phyloP scores from a whole-genome alignment of 768 basidiomycete genomes.

The Auriscalpium microsporum region DNA sequence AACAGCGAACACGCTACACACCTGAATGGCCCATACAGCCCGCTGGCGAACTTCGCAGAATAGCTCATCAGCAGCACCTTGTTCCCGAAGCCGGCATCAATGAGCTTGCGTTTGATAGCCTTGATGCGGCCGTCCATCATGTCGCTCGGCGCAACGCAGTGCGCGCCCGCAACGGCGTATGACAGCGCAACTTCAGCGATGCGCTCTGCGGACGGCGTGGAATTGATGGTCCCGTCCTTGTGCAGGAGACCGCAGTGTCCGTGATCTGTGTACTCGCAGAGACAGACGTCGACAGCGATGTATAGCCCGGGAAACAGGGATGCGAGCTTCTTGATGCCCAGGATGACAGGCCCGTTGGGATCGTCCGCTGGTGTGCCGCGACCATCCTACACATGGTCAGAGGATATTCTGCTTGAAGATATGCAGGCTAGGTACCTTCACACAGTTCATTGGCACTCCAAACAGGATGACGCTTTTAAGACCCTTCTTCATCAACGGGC shows the following conservation, averaged over 20 bases:
- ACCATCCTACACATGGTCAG: constrained; percentile 46
- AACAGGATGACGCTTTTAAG: constrained; percentile 90
- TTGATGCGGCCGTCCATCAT: constrained; percentile 99
- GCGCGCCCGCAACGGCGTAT: constrained; percentile 93
- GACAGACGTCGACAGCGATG: constrained; percentile 91
- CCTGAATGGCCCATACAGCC: constrained; percentile 95
- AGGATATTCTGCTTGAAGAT: not conserved
- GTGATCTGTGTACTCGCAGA: constrained; percentile 99
- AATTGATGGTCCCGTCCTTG: constrained; percentile 68
- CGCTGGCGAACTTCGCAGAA: constrained; percentile 95
- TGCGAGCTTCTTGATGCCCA: constrained; percentile 75
- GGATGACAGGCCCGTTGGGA: constrained; percentile 83
- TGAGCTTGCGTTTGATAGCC: constrained; percentile 79
- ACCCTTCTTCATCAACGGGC: constrained; percentile 84
- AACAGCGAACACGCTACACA: constrained; percentile 24
- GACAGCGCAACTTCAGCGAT: constrained; percentile 87
- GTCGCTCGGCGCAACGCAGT: constrained; percentile 97
- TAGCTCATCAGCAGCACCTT: constrained; percentile 92
- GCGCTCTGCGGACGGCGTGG: constrained; percentile 70
- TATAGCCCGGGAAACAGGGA: constrained; percentile 75
- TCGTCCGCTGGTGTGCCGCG: constrained; percentile 88
- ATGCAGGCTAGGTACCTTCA: constrained; percentile 44
- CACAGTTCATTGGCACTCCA: constrained; percentile 76
- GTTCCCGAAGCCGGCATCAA: constrained; percentile 80
- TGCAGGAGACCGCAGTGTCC: constrained; percentile 89